Evolutionary conservation across 1,284 basidiomycete species (phyloP), one percentile per base, ranked within the genome.

Genomic region (Fomes fomentarius): DNA sequence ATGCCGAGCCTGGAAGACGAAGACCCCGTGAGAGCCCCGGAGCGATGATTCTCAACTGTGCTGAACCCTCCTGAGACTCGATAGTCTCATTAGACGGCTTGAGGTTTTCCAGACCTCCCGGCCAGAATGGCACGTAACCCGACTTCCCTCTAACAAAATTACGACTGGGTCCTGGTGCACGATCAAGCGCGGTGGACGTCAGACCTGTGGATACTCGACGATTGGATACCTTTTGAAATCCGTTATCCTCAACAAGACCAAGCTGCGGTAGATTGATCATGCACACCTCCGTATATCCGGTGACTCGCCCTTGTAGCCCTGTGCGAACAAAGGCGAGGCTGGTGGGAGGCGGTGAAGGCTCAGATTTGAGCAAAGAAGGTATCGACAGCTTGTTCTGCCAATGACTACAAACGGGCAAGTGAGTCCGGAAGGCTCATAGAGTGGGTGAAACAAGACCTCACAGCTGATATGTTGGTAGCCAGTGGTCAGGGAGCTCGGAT

Each of bases 61-160:
- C 80, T 21, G 64, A 65, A 15, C 57, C 62, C 46, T 72, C 70
- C 19, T 69, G 66, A 24, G 72, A 66, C 8, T 70, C 65, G 15
- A 66, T 66, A 12, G 71, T 61, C 41, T 73, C 74, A 39, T 66
- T 66, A 17, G 73, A 65, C 26, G 72, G 72, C 50, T 77, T 63
- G n/a, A 76, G 59, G 2, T 84, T 84, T 43, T 90, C 88, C 24
- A 96, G 76, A 9, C 96, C 95, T 49, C 96, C 96, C 8, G 95
- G 95, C 74, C 87, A 82, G 72, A 97, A 97, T 0, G 96, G 96
- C 2, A 96, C 85, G 71, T 96, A 87, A 22, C 91, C 91, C 28
- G 93, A 91, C 71, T 96, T 97, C 44, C 96, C 96, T 55, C 95
- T 79, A 8, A 98, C 94, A 72, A 98, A 98, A 59, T 85, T 89